These are phyloP conservation scores for Ettlia oleoabundans DNA, from an alignment of 139 green algal species.

Conservation along the genomic window DNA sequence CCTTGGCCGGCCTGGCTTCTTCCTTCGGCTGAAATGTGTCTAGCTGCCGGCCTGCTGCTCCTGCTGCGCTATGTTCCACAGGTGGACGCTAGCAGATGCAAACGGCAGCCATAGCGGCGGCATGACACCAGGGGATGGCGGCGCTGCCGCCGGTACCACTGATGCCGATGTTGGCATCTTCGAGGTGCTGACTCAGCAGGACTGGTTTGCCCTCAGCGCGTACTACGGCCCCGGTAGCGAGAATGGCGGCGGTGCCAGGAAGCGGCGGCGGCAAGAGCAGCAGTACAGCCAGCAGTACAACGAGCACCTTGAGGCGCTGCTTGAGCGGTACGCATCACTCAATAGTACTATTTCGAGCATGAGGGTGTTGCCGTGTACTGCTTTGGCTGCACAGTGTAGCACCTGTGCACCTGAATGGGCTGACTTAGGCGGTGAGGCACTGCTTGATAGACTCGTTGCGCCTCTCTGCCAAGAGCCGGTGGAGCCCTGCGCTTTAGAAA, in stretches of 20 bases:
- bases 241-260: neutral
- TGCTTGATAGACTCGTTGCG: neutral
- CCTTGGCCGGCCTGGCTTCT: too few species aligned
- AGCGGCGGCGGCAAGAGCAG: slow-evolving; percentile 8
- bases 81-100: slow-evolving; percentile 45
- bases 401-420: too few species aligned
- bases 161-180: slow-evolving; percentile 11
- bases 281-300: neutral
- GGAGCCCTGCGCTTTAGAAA: neutral
- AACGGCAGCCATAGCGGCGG: neutral
- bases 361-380: too few species aligned
- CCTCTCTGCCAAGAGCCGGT: neutral
- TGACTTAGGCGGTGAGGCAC: neutral
- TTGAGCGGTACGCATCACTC: too few species aligned
- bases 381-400: too few species aligned
- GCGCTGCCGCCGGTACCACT: too few species aligned
- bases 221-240: slow-evolving; percentile 23
- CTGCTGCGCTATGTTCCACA: too few species aligned
- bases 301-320: neutral
- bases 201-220: slow-evolving; percentile 49
- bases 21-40: too few species aligned
- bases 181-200: slow-evolving; percentile 35
- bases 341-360: too few species aligned
- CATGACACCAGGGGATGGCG: slow-evolving; percentile 14
- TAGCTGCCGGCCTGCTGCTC: too few species aligned